Evolutionary conservation across 2,329 filamentous ascomycete genomes (phyloP), one percentile per base, ranked within the genome.

Genomic region (Aspergillus melleus): DNA sequence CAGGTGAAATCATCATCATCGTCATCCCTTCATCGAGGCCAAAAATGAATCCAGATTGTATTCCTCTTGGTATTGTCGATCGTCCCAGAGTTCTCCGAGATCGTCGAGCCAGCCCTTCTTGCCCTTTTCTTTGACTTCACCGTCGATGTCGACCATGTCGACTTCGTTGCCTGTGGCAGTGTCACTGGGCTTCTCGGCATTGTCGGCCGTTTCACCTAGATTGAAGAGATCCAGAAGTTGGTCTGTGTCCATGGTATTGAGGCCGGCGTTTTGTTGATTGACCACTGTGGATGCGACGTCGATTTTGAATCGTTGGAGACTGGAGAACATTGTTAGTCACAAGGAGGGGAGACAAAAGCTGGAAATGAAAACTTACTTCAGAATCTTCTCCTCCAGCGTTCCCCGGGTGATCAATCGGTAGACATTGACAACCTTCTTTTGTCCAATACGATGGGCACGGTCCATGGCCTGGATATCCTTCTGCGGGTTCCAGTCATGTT

Each of bases 351-450:
- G 55, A 55, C 54, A 2, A 11, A 9, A 16, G 20, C 11, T 30
- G 24, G 10, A 52, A 63, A 29, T 16, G 55, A 44, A 36, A 39
- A 81, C 84, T 72, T 82, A 88, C 86, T 84, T 89, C 71, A 99
- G 81, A 72, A 99, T 99, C 86, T 99, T 99, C 82, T 99, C 95
- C 77, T 99, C 95, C 52, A 99, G 80, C 2, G 96, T 99, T 63
- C 95, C 95, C 66, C 95, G 86, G 6, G 95, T 99, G 70, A 99
- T 95, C 66, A 99, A 84, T 24, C 95, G 92, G 77, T 99, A 99
- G 16, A 99, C 95, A 72, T 99, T 99, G 68, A 99, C 95, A 42
- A 98, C 95, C 85, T 98, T 99, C 87, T 99, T 99, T 81, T 99
- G 95, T 2, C 95, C 95, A 70, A 99, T 98, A 68, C 95, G 89